Conservation (phyloP, 371 early-diverging fungal species). For the Coemansia sp. region DNA sequence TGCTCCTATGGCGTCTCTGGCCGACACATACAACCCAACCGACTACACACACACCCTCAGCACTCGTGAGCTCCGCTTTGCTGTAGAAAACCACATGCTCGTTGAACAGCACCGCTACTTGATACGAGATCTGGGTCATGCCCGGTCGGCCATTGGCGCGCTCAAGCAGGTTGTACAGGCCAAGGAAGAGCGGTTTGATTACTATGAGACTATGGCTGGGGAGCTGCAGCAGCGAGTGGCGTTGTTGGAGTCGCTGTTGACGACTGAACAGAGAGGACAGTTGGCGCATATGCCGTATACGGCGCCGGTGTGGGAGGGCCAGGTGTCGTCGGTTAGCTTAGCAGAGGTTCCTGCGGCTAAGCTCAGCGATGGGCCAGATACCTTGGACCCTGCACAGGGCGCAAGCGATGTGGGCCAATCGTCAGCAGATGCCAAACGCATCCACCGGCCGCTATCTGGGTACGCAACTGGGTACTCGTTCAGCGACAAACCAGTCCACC, state of each 20-base stretch:
- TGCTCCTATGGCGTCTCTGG: slow-evolving; percentile 48
- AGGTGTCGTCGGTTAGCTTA: not conserved
- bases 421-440: not conserved
- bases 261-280: slow-evolving; percentile 28
- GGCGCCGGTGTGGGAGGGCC: not conserved
- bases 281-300: slow-evolving; percentile 20
- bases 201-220: slow-evolving; percentile 22
- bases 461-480: slow-evolving; percentile 33
- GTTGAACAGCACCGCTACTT: slow-evolving; percentile 47
- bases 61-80: slow-evolving; percentile 45
- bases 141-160: slow-evolving; percentile 43
- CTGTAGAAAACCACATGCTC: slow-evolving; percentile 48
- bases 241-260: slow-evolving; percentile 25
- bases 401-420: not conserved
- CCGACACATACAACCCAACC: slow-evolving; percentile 18
- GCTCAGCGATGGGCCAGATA: not conserved
- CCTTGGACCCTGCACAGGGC: not conserved
- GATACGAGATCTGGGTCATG: slow-evolving; percentile 47
- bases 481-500: slow-evolving; percentile 32
- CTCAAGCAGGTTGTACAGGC: slow-evolving; percentile 47
- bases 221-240: slow-evolving; percentile 43
- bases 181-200: slow-evolving; percentile 43
- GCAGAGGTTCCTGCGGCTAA: not conserved
- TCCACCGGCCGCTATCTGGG: slow-evolving; percentile 32
- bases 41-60: slow-evolving; percentile 19